Conservation (phyloP, 805 yeast species). For the Teunomyces atbi region DNA sequence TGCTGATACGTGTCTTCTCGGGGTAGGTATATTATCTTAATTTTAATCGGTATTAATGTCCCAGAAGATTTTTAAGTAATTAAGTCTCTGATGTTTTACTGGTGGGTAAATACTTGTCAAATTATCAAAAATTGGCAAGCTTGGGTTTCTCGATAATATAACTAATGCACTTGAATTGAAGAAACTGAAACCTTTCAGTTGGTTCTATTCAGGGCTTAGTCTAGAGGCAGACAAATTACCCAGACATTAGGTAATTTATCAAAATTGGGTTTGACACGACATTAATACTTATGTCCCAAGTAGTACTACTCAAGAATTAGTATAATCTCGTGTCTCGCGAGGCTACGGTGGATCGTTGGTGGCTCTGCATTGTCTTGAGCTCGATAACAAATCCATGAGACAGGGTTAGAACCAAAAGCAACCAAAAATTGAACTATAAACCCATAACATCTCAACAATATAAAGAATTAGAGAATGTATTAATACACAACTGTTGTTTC, state of each 20-base stretch:
- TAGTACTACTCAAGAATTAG: neutral
- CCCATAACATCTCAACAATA: conserved; percentile 17
- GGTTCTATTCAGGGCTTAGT: neutral
- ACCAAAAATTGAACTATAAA: conserved; percentile 29
- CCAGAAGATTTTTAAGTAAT: too few species aligned
- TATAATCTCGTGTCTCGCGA: conserved; percentile 16
- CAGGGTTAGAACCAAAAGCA: conserved; percentile 16
- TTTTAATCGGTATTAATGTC: too few species aligned
- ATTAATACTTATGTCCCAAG: neutral
- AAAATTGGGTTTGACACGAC: neutral
- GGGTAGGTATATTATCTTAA: too few species aligned
- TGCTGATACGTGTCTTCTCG: too few species aligned
- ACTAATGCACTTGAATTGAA: neutral
- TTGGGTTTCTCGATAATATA: too few species aligned
- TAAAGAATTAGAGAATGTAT: conserved; percentile 22
- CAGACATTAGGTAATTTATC: neutral
- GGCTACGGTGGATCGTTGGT: conserved; percentile 41
- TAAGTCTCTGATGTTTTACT: too few species aligned
- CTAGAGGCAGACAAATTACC: neutral
- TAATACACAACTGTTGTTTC: conserved; percentile 14
- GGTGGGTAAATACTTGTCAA: too few species aligned
- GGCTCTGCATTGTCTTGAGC: conserved; percentile 46
- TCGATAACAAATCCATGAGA: conserved; percentile 36
- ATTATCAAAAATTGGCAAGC: too few species aligned
- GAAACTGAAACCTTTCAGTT: conserved; percentile 1